Percentiles rank a stretch among this genome's conserved stretches.
Evolutionary conservation across 2,329 filamentous ascomycete species (phyloP).

Genomic region (Thyridium curvatum): DNA sequence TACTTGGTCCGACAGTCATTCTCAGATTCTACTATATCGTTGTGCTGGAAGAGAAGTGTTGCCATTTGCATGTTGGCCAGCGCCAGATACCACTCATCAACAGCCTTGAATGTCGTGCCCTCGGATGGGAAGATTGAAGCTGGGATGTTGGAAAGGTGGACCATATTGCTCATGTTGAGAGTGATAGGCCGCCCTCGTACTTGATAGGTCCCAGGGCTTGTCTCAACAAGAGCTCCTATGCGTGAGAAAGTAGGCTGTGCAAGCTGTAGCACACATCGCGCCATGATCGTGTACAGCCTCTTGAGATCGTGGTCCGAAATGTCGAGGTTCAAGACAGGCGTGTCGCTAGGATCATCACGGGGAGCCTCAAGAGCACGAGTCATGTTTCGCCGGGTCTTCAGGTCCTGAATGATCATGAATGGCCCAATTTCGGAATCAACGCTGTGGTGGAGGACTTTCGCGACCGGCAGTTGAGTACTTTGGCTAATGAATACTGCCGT

Average conservation of each 20-base stretch:
- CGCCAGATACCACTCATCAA: conserved; percentile 26
- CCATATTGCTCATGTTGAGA: conserved; percentile 33
- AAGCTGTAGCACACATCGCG: conserved; percentile 31
- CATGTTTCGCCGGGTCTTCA: conserved; percentile 11
- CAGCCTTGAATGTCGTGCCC: conserved; percentile 6
- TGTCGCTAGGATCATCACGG: conserved; percentile 10
- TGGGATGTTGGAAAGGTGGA: conserved; percentile 19
- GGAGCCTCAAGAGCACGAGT: conserved; percentile 11
- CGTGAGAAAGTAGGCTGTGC: conserved; percentile 21
- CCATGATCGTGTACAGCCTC: conserved; percentile 27
- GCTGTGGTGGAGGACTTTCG: conserved; percentile 13
- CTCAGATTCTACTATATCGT: conserved; percentile 25
- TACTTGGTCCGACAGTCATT: conserved; percentile 36
- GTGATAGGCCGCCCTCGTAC: conserved; percentile 27
- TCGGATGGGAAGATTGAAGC: conserved; percentile 10
- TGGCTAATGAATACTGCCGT: conserved; percentile 10
- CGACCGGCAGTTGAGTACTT: conserved; percentile 15
- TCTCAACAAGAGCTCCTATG: conserved; percentile 29
- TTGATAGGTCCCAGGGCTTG: conserved; percentile 14
- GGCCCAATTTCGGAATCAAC: conserved; percentile 13
- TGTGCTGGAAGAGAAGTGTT: conserved; percentile 31
- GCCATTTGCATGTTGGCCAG: conserved; percentile 34
- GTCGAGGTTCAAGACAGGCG: conserved; percentile 13
- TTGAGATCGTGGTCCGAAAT: conserved; percentile 22
- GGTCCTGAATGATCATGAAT: conserved; percentile 15